These are phyloP conservation scores for Sphagnum contortum DNA, from an alignment of 225 moss, liverwort and hornwort species.

Conservation along the genomic window DNA sequence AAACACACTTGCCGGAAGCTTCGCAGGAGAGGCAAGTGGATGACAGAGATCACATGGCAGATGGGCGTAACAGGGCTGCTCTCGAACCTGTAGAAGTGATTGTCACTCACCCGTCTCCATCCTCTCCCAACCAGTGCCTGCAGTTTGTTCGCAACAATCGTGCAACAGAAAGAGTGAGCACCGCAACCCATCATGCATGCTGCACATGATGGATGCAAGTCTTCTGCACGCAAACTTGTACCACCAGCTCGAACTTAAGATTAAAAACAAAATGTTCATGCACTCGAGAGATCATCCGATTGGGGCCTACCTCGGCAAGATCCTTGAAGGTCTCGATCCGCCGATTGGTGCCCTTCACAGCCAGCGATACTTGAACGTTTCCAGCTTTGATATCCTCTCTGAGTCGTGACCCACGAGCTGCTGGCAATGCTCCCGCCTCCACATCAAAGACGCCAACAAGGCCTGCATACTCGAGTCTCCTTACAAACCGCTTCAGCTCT, in stretches of 20 bases:
- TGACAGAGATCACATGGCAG: neutral
- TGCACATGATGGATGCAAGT: too few relatives aligned
- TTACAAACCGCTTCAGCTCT: neutral
- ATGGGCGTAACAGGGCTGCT: neutral
- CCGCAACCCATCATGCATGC: neutral
- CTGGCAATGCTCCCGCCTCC: neutral
- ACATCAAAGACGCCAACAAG: neutral
- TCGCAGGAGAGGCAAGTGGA: neutral
- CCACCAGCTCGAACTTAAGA: neutral
- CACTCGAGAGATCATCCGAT: neutral
- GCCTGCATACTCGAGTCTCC: neutral
- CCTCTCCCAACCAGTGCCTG: neutral
- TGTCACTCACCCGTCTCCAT: neutral
- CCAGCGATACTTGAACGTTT: neutral
- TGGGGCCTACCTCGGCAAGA: neutral
- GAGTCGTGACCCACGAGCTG: neutral
- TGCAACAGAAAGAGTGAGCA: neutral
- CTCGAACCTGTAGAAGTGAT: slow-evolving; percentile 1
- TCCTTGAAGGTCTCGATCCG: slow-evolving; percentile 2
- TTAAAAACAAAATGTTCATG: neutral
- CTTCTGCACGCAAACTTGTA: neutral
- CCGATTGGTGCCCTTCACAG: neutral
- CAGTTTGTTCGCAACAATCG: neutral
- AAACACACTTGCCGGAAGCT: neutral
- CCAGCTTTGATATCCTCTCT: neutral